These are phyloP conservation scores for Cruciata laevipes DNA, from an alignment of 257 asterid genomes.

Conservation along the genomic window DNA sequence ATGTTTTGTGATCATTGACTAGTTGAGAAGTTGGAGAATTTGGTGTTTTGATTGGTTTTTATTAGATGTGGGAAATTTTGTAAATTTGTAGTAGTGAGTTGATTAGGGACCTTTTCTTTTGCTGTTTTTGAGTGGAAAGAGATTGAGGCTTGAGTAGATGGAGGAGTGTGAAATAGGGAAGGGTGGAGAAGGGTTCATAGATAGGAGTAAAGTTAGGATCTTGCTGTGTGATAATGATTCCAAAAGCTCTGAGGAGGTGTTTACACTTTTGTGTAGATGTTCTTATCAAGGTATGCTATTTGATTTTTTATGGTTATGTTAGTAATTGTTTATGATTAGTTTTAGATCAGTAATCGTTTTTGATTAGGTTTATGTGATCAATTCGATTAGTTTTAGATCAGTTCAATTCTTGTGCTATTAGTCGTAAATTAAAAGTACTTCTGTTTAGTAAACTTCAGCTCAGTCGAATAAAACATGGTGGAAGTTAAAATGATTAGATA, in stretches of 20 bases:
- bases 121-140: not conserved
- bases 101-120: conserved; percentile 2
- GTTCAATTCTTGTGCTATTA: not conserved
- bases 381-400: not conserved
- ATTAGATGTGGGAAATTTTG: conserved; percentile 17
- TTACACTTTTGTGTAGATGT: conserved; percentile 71
- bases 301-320: conserved; percentile 7
- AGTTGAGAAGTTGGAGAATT: conserved; percentile 6
- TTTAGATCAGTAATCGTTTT: too few species aligned
- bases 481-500: too few species aligned
- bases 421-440: too few species aligned
- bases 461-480: not conserved
- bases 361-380: not conserved
- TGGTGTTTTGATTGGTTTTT: conserved; percentile 5
- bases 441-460: not conserved
- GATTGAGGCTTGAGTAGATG: conserved; percentile 23
- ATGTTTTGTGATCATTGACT: not conserved
- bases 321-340: not conserved
- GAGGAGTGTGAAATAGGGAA: conserved; percentile 49
- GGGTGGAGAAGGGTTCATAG: conserved; percentile 76
- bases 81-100: conserved; percentile 18
- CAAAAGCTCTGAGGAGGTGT: conserved; percentile 61
- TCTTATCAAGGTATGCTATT: conserved; percentile 71
- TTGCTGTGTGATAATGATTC: conserved; percentile 81
- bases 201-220: conserved; percentile 87